Base-by-base conservation (phyloP, 495 filamentous ascomycete genomes). In the Talaromyces proteolyticus region DNA sequence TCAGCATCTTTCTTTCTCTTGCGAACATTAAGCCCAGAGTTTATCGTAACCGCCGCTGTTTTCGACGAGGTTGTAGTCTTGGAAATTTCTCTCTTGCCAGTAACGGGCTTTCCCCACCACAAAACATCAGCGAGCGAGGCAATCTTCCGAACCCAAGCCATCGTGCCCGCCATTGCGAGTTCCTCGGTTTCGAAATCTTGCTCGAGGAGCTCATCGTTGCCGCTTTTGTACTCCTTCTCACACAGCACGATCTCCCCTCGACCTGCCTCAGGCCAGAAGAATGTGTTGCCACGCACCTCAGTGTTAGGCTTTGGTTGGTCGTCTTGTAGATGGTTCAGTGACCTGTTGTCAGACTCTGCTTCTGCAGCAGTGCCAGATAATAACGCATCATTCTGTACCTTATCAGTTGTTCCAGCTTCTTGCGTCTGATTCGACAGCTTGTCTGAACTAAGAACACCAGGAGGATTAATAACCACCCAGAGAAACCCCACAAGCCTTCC, bases 401-500 rank as follows among this genome's bases (percentile, higher is more conserved):
- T 25, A 11, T 19, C 37, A 29, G 24, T 21, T 24, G 34, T 10
- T n/a, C 3, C 47, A 0, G 8, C 16, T 3, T 17, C 21, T 22
- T 18, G 29, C 16, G 20, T 21, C 7, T 21, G 22, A 53, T 47
- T 3, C 63, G 56, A 3, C 62, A 45, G 17, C 11, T 47, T 50
- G n/a, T 47, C 39, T 42, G 69, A 66, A 47, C 66, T 69, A 40
- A 65, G 57, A 44, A 64, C 54, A 12, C 66, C 72, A 11, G 58
- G 64, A 39, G 82, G 79, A 53, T 57, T 85, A 49, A 96, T 85
- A 8, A 96, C 82, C 22, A 95, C 64, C 93, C 93, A 99, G 10
- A 97, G 70, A 59, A 99, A 99, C 1, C 93, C 94, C 0, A 96
- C 94, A 47, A 95, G 64, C 18, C 90, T 74, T 3, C 93, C 93